Conservation (phyloP, 805 yeast genomes). For the Ogataea chonburiensis region DNA sequence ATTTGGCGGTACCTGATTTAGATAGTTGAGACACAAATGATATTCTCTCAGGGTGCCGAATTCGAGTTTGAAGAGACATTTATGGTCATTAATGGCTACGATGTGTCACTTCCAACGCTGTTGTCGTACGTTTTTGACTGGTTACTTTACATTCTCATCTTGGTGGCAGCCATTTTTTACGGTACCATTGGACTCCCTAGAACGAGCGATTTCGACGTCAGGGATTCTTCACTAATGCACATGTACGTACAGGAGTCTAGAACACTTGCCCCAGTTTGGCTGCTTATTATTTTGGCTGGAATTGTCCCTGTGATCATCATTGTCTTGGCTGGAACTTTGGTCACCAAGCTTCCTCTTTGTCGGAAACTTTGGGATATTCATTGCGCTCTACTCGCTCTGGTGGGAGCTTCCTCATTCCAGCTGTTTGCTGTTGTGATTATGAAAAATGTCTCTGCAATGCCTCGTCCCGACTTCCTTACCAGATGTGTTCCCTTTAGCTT, state of each 20-base stretch:
- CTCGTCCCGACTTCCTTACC: conserved; percentile 52
- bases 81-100: conserved; percentile 23
- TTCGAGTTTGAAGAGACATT: conserved; percentile 29
- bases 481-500: conserved; percentile 45
- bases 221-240: conserved; percentile 35
- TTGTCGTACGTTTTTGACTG: conserved; percentile 35
- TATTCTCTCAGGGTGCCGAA: conserved; percentile 20
- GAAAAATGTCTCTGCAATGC: conserved; percentile 49
- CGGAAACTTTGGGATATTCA: conserved; percentile 43
- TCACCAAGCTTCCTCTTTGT: conserved; percentile 19
- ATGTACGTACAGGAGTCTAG: conserved; percentile 36
- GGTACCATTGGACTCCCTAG: conserved; percentile 38
- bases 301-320: conserved; percentile 36
- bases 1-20: conserved; percentile 3
- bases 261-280: conserved; percentile 34
- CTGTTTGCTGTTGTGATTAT: conserved; percentile 41
- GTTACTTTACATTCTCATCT: conserved; percentile 27
- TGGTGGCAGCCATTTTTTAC: conserved; percentile 29
- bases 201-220: conserved; percentile 40
- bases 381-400: conserved; percentile 35
- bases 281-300: conserved; percentile 32
- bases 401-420: conserved; percentile 40
- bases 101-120: conserved; percentile 31
- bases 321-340: conserved; percentile 20
- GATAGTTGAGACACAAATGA: conserved; percentile 8